Percentiles rank a stretch among this genome's conserved stretches.
These are phyloP conservation scores for Fusarium dlaminii DNA, from an alignment of 2,329 filamentous ascomycete genomes.

Conservation along the genomic window DNA sequence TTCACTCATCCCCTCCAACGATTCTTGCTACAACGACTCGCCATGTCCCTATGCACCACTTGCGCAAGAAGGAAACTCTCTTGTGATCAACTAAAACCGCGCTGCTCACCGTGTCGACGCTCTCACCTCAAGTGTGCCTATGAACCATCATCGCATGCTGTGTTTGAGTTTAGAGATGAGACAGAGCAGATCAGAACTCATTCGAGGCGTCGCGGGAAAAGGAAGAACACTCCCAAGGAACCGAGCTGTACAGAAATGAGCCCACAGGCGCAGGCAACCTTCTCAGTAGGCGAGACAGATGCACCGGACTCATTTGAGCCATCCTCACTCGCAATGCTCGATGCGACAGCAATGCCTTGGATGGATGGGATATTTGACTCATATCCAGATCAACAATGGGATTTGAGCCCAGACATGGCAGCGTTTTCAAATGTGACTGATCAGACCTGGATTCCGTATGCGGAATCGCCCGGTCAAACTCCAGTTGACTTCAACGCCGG, in stretches of 20 bases:
- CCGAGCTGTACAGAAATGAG: fast-evolving
- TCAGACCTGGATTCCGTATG: not conserved
- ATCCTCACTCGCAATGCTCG: not conserved
- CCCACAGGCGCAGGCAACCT: fast-evolving
- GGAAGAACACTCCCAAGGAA: fast-evolving
- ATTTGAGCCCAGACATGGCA: not conserved
- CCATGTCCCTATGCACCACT: not conserved
- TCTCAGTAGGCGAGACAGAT: not conserved
- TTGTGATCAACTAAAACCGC: not conserved
- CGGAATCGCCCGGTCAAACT: fast-evolving
- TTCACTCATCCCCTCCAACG: too few species aligned
- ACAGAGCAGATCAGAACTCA: not conserved
- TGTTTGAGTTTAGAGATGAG: not conserved
- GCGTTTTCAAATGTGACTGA: not conserved
- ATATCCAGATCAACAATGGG: not conserved
- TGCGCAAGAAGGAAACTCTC: not conserved
- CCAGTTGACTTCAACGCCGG: not conserved
- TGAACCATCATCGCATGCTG: not conserved
- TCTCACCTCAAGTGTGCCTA: not conserved
- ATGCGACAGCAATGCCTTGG: not conserved
- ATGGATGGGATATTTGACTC: not conserved
- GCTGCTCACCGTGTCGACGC: not conserved
- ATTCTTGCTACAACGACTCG: too few species aligned
- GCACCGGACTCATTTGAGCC: not conserved
- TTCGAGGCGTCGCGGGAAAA: not conserved